Evolutionary conservation across 257 asterid genomes (phyloP).

Genomic region (Penstemon barbatus): DNA sequence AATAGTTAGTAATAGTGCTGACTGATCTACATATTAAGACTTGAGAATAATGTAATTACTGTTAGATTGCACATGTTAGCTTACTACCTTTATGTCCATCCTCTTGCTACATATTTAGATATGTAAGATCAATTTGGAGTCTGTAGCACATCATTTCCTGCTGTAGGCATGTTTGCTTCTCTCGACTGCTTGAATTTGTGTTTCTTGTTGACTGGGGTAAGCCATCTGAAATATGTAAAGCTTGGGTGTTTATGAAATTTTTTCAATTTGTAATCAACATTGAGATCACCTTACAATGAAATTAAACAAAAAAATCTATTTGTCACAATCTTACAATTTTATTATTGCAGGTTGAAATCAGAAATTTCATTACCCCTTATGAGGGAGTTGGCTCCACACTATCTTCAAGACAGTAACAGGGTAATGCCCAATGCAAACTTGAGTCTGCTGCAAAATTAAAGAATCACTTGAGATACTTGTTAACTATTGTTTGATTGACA

Average conservation of each 20-base stretch:
- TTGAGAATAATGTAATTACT: background rate
- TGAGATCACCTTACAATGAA: conserved; percentile 6
- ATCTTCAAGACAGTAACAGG: conserved; percentile 92
- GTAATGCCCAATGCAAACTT: conserved; percentile 45
- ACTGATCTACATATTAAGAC: background rate
- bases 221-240: conserved; percentile 18
- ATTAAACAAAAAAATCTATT: background rate
- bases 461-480: conserved; percentile 2
- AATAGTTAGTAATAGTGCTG: background rate
- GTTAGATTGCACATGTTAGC: background rate
- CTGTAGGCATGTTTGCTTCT: conserved; percentile 5
- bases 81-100: conserved; percentile 1
- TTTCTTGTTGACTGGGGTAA: conserved; percentile 17
- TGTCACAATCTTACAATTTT: conserved; percentile 23
- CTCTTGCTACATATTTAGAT: conserved; percentile 14
- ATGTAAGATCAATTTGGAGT: conserved; percentile 13
- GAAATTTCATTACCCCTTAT: conserved; percentile 85
- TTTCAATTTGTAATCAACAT: conserved; percentile 17
- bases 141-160: background rate
- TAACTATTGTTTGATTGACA: conserved; percentile 4
- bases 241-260: conserved; percentile 8
- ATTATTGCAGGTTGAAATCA: conserved; percentile 72
- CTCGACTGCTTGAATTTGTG: conserved; percentile 1
- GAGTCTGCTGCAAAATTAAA: conserved; percentile 14
- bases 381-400: conserved; percentile 90